Conservation (phyloP, 2,329 filamentous ascomycete species). For the Cytospora piceae region DNA sequence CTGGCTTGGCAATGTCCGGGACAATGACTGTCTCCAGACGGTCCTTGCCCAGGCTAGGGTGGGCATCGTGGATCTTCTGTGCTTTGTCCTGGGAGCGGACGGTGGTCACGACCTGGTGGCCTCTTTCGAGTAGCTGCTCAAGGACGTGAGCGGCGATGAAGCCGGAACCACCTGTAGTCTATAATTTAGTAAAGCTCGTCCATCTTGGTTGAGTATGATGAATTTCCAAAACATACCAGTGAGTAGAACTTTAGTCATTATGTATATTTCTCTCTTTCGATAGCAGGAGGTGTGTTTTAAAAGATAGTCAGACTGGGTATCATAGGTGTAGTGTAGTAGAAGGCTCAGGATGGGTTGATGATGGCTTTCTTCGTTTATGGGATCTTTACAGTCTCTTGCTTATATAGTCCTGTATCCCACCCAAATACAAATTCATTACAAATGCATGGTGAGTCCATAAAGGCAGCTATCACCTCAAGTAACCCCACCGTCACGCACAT, state of each 20-base stretch:
- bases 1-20: slow-evolving; percentile 73
- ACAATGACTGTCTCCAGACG: slow-evolving; percentile 64
- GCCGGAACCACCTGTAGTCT: slow-evolving; percentile 51
- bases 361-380: not conserved
- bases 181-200: not conserved
- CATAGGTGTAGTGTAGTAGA: not conserved
- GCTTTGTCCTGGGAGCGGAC: slow-evolving; percentile 60
- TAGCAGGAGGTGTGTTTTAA: not conserved
- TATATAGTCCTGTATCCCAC: not conserved
- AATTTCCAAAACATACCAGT: slow-evolving; percentile 43
- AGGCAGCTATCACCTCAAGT: not conserved
- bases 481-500: not conserved
- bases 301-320: not conserved
- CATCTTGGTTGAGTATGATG: not conserved
- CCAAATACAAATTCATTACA: not conserved
- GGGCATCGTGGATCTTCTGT: slow-evolving; percentile 52
- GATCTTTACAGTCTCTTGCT: not conserved
- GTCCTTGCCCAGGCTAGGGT: slow-evolving; percentile 46
- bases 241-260: slow-evolving; percentile 52
- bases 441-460: not conserved
- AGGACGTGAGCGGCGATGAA: slow-evolving; percentile 60
- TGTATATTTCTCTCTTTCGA: slow-evolving; percentile 22
- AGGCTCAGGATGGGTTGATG: not conserved
- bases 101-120: slow-evolving; percentile 58
- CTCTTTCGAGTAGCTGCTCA: slow-evolving; percentile 54